Evolutionary conservation across 352 stramenopile species (phyloP), one percentile per base, ranked within the genome.

Genomic region (Elongisporangium senticosum): DNA sequence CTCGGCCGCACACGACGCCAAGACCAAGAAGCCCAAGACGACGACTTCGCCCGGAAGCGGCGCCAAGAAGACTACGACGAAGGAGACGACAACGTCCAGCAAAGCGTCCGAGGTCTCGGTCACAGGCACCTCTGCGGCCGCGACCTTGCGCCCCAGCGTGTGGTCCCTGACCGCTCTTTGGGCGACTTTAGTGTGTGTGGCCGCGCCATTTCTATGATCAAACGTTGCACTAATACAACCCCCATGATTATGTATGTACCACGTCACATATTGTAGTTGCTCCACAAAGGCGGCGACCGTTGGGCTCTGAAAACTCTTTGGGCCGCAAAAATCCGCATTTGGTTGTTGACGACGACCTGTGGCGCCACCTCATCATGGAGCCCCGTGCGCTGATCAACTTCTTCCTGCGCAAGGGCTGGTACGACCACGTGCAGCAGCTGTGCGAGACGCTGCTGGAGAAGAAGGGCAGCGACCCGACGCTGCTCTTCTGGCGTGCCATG

Each of bases 401-500:
- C 64, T 97, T 96, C 67, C 59, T 93, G 40, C 82, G 87, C 61
- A 90, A 95, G 63, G 82, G 87, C 53, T 95, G 87, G 81, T 95
- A 87, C 59, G 71, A 90, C 58, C 86, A 96, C 61, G 78, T 93
- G 7, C 83, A 95, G 67, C 75, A 79, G 6, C 67, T 94, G 3
- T 96, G 87, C 58, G 83, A 93, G 69, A 68, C 71, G 20, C 59
- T 90, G n/a, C 73, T 96, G 14, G 73, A 82, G 40, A 95, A 93
- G 68, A 84, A 86, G 57, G 87, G 86, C 62, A 90, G 70, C 28
- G 89, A 96, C 58, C 67, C 81, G 19, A 61, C 67, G n/a, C 68
- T 96, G 15, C 24, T 93, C 40, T 97, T 96, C 68, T 97, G 89
- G 89, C 72, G 85, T 13, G 84, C 86, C 19, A 92, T 96, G 61